phyloP scores from a whole-genome alignment of 164 flowering plant species.

The Berberis vulgaris region DNA sequence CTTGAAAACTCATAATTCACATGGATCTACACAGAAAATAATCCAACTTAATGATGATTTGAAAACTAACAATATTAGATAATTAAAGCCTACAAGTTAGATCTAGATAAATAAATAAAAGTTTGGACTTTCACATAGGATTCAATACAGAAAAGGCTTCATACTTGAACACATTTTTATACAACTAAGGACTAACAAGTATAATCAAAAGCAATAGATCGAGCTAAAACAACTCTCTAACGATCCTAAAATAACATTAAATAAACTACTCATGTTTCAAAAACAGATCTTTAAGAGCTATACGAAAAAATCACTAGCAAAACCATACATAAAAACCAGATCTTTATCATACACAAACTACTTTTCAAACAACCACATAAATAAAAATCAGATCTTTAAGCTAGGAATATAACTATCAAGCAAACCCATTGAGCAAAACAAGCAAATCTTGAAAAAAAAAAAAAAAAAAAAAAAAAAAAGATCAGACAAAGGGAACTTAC shows the following conservation, averaged over 20 bases:
- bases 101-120: too few relatives aligned
- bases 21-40: too few relatives aligned
- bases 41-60: too few relatives aligned
- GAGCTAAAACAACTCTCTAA: not conserved
- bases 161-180: too few relatives aligned
- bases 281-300: not conserved
- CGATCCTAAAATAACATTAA: not conserved
- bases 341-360: not conserved
- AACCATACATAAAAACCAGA: not conserved
- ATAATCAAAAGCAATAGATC: not conserved
- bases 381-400: not conserved
- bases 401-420: not conserved
- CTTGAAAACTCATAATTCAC: too few relatives aligned
- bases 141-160: not conserved
- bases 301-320: not conserved
- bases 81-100: too few relatives aligned
- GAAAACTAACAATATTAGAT: too few relatives aligned
- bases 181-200: too few relatives aligned
- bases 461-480: not conserved
- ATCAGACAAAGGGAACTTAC: conserved; percentile 13
- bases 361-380: not conserved
- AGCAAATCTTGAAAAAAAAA: not conserved
- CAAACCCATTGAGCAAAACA: not conserved
- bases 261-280: not conserved
- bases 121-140: not conserved